Evolutionary conservation across 768 basidiomycete species (phyloP).

Genomic region (Mycena chlorophos): DNA sequence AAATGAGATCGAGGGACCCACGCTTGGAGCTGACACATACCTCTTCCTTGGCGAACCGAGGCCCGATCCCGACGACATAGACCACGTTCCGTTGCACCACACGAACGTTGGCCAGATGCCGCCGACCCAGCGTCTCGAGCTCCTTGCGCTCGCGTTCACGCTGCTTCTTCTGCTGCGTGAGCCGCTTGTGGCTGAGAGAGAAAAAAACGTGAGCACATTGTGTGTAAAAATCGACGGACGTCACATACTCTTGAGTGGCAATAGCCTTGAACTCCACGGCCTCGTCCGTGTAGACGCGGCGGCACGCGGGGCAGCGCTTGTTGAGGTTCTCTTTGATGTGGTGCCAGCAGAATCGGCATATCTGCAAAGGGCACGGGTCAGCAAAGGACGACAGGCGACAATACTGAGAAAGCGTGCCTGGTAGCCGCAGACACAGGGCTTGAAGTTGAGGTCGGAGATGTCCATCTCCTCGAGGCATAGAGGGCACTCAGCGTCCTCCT

Average conservation of each 20-base stretch:
- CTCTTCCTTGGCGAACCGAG: conserved; percentile 94
- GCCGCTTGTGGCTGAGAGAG: conserved; percentile 84
- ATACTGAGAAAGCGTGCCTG: conserved; percentile 62
- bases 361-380: conserved; percentile 49
- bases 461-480: conserved; percentile 99
- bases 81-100: conserved; percentile 97
- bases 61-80: conserved; percentile 93
- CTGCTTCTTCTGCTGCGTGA: conserved; percentile 93
- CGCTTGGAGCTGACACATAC: conserved; percentile 49
- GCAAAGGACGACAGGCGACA: conserved; percentile 2
- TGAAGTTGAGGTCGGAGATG: conserved; percentile 97
- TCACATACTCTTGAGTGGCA: conserved; percentile 88
- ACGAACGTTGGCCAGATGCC: conserved; percentile 87
- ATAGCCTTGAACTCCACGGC: conserved; percentile 94
- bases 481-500: conserved; percentile 98
- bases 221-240: conserved; percentile 17
- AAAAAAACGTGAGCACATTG: conserved; percentile 13
- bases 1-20: conserved; percentile 12
- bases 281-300: conserved; percentile 90
- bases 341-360: conserved; percentile 99
- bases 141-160: conserved; percentile 95
- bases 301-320: conserved; percentile 94
- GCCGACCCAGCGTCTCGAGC: conserved; percentile 79
- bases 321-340: conserved; percentile 97
- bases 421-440: conserved; percentile 98